phyloP scores from a whole-genome alignment of 345 rosid species.

The Populus davidiana region DNA sequence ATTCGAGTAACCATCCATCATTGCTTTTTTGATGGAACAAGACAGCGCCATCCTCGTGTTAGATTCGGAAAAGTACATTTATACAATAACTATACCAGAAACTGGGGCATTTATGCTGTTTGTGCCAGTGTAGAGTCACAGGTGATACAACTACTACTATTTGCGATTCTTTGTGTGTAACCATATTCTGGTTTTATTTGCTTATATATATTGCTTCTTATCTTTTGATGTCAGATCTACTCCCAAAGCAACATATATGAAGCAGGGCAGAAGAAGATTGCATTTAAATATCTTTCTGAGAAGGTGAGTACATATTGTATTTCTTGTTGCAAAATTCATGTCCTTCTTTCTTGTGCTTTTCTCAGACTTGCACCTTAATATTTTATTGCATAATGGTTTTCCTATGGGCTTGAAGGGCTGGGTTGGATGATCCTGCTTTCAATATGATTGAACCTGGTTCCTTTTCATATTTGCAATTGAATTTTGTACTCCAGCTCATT shows the following conservation, averaged over 20 bases:
- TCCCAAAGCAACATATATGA: constrained; percentile 95
- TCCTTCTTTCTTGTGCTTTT: not conserved
- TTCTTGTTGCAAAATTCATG: not conserved
- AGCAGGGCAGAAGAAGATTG: constrained; percentile 84
- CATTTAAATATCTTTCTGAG: constrained; percentile 79
- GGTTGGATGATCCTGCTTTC: not conserved
- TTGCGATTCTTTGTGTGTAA: not conserved
- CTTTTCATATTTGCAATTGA: not conserved
- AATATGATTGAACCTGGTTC: not conserved
- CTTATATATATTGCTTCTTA: not conserved
- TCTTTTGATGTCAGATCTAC: constrained; percentile 51
- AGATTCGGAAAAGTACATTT: constrained; percentile 83
- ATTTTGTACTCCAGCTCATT: not conserved
- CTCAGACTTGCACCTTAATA: not conserved
- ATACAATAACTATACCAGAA: constrained; percentile 79
- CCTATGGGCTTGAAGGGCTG: not conserved
- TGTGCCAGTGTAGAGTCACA: constrained; percentile 92
- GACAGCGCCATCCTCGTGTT: constrained; percentile 93
- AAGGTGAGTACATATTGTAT: constrained; percentile 43
- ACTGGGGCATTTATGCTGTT: constrained; percentile 91
- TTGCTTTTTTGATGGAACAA: constrained; percentile 86
- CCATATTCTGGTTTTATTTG: not conserved
- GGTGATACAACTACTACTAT: constrained; percentile 35
- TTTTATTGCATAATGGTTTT: not conserved
- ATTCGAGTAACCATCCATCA: constrained; percentile 90